Evolutionary conservation across 495 filamentous ascomycete genomes (phyloP).

Genomic region (Xylaria sp.): DNA sequence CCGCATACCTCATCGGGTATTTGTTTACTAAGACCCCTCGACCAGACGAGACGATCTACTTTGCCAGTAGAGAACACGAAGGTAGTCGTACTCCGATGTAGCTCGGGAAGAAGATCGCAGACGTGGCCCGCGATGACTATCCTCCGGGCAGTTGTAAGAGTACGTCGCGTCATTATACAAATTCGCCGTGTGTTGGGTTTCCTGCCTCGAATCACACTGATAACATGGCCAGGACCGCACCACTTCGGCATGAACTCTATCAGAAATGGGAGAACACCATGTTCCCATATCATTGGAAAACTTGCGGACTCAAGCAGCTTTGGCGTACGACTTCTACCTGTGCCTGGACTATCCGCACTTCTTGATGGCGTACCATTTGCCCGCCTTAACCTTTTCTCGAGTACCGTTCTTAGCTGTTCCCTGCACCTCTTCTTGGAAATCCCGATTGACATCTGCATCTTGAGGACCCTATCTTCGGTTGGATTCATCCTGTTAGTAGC

Average conservation of each 20-base stretch:
- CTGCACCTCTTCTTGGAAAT: slow-evolving; percentile 40
- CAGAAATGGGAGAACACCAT: slow-evolving; percentile 42
- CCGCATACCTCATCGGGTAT: slow-evolving; percentile 40
- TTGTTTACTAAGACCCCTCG: slow-evolving; percentile 35
- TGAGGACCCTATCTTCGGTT: slow-evolving; percentile 27
- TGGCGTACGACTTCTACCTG: slow-evolving; percentile 25
- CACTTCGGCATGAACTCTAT: slow-evolving; percentile 42
- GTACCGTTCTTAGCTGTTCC: slow-evolving; percentile 34
- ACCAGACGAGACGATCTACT: slow-evolving; percentile 40
- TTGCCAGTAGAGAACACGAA: slow-evolving; percentile 39
- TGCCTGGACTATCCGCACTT: slow-evolving; percentile 32
- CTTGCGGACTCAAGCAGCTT: slow-evolving; percentile 35
- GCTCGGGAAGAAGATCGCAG: slow-evolving; percentile 38
- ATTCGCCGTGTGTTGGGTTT: slow-evolving; percentile 36
- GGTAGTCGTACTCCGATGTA: slow-evolving; percentile 27
- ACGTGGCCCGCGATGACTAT: slow-evolving; percentile 40
- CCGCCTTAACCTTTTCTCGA: slow-evolving; percentile 35
- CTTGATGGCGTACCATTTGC: slow-evolving; percentile 30
- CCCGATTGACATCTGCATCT: slow-evolving; percentile 37
- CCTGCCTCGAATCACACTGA: slow-evolving; percentile 41
- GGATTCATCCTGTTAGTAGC: slow-evolving; percentile 4
- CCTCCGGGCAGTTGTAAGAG: slow-evolving; percentile 34
- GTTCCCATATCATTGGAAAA: slow-evolving; percentile 43
- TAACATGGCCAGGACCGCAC: slow-evolving; percentile 43
- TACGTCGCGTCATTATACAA: slow-evolving; percentile 37